These are phyloP conservation scores for Pythium graminicola DNA, from an alignment of 352 stramenopile species.

Conservation along the genomic window DNA sequence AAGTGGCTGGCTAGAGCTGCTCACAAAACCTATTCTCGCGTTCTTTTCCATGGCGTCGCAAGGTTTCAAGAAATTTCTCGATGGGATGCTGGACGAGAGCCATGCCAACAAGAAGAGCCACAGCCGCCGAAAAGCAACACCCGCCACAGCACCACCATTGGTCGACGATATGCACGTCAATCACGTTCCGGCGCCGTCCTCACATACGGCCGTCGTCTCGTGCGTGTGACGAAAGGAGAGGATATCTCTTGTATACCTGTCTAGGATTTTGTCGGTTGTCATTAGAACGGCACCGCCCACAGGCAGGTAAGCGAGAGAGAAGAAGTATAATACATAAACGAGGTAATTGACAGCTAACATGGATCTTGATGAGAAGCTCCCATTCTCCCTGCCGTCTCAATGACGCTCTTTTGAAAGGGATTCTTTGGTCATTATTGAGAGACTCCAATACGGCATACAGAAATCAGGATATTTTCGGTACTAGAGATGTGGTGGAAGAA, in stretches of 20 bases:
- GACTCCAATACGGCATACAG: no score
- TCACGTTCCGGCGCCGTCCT: conserved; percentile 7
- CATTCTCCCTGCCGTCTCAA: no score
- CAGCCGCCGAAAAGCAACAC: conserved; percentile 13
- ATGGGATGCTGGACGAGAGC: conserved; percentile 42
- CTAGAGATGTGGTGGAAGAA: no score
- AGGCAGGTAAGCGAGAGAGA: neutral
- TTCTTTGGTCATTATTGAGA: no score
- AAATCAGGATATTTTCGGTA: no score
- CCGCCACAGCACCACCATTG: conserved; percentile 7
- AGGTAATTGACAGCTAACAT: neutral
- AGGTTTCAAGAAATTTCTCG: conserved; percentile 55
- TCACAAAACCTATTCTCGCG: conserved; percentile 26
- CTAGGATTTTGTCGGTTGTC: neutral
- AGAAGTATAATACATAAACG: conserved; percentile 1
- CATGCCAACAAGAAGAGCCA: neutral
- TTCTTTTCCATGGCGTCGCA: conserved; percentile 65
- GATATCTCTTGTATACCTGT: neutral
- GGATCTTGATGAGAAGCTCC: neutral
- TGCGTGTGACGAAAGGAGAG: conserved; percentile 8
- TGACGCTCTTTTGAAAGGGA: no score
- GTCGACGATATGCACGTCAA: conserved; percentile 19
- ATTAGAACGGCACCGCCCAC: neutral
- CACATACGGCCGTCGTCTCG: conserved; percentile 12
- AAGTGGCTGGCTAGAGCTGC: conserved; percentile 52